A percentile compares a stretch with the other conserved stretches of the same genome.
phyloP scores from a whole-genome alignment of 768 basidiomycete species.

The Scleroderma bovista region DNA sequence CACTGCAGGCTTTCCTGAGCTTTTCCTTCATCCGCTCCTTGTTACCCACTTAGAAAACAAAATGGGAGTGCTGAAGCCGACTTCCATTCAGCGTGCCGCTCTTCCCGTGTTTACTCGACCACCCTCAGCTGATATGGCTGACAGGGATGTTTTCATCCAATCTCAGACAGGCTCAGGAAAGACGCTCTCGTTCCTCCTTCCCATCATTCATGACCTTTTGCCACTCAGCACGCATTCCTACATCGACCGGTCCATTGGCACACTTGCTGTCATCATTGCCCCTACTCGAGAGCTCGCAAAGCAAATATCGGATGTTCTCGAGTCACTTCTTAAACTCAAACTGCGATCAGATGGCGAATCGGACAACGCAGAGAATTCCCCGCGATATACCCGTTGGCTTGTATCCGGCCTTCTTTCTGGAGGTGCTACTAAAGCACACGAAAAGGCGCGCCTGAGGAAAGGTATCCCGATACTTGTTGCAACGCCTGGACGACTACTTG shows the following conservation, averaged over 20 bases:
- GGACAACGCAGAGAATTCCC: conserved; percentile 39
- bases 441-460: conserved; percentile 92
- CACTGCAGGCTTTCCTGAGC: conserved; percentile 71
- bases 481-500: conserved; percentile 91
- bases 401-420: conserved; percentile 91
- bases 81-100: conserved; percentile 79
- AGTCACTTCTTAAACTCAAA: conserved; percentile 70
- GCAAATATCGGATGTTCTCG: conserved; percentile 95
- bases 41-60: conserved; percentile 72
- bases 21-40: conserved; percentile 81
- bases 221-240: conserved; percentile 86
- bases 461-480: conserved; percentile 93
- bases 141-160: conserved; percentile 86
- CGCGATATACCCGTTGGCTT: conserved; percentile 79
- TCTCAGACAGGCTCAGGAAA: conserved; percentile 98
- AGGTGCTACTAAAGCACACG: conserved; percentile 90
- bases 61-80: conserved; percentile 81
- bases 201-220: conserved; percentile 91
- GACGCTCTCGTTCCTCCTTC: conserved; percentile 88
- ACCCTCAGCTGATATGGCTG: conserved; percentile 30
- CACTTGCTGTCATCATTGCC: conserved; percentile 89
- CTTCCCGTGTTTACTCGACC: conserved; percentile 55
- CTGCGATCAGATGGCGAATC: conserved; percentile 53
- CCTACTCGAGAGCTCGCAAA: conserved; percentile 95
- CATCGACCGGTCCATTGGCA: conserved; percentile 92